Evolutionary conservation across 352 stramenopile species (phyloP).

Genomic region (Saprolegnia diclina): DNA sequence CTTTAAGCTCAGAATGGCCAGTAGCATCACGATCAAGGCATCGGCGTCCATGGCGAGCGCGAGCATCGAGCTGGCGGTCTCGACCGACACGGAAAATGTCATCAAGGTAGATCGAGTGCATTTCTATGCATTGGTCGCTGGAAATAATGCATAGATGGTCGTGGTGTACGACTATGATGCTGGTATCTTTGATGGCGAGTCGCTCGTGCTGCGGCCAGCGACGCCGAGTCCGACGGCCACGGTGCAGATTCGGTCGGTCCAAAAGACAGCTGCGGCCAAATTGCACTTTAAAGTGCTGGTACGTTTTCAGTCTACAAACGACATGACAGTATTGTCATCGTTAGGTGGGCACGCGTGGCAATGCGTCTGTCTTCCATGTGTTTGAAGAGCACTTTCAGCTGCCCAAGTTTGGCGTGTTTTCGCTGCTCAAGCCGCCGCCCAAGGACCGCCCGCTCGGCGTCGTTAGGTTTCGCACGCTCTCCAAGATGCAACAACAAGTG

Average conservation of each 20-base stretch:
- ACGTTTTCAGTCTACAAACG: constrained; percentile 10
- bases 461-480: constrained; percentile 63
- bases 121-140: neutral
- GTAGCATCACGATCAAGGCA: constrained; percentile 53
- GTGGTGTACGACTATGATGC: constrained; percentile 82
- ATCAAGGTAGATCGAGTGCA: constrained; percentile 40
- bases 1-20: constrained; percentile 48
- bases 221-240: constrained; percentile 35
- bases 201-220: constrained; percentile 53
- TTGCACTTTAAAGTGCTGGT: constrained; percentile 22
- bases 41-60: constrained; percentile 46
- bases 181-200: constrained; percentile 83
- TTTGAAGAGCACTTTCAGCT: constrained; percentile 77
- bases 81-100: constrained; percentile 78
- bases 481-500: constrained; percentile 63
- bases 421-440: constrained; percentile 36
- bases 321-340: constrained; percentile 28
- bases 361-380: constrained; percentile 75
- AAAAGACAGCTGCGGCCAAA: constrained; percentile 36
- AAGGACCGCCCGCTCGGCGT: constrained; percentile 40
- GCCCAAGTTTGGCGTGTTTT: constrained; percentile 84
- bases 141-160: constrained; percentile 43
- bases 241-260: constrained; percentile 37
- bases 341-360: constrained; percentile 72
- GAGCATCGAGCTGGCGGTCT: constrained; percentile 73